These are phyloP conservation scores for Aspergillus fumigatiaffinis DNA, from an alignment of 2,329 filamentous ascomycete species.

Conservation along the genomic window DNA sequence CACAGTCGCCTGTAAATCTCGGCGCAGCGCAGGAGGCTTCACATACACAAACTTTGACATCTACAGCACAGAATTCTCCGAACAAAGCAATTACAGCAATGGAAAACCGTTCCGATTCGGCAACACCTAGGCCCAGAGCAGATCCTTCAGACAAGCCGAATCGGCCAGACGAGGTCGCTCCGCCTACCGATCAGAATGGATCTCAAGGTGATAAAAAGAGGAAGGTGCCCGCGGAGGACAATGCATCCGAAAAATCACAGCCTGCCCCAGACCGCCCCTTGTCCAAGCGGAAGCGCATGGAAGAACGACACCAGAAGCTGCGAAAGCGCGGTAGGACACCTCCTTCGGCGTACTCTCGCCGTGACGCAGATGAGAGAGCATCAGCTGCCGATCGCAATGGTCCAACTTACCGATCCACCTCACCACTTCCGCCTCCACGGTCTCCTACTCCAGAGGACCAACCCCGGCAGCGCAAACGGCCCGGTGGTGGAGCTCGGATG, in stretches of 20 bases:
- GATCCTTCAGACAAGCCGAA: neutral
- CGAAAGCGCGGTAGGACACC: constrained; percentile 35
- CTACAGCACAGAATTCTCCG: neutral
- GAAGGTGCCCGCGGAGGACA: constrained; percentile 23
- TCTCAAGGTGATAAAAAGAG: constrained; percentile 24
- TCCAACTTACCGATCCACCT: constrained; percentile 34
- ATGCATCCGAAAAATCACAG: constrained; percentile 19
- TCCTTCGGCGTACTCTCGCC: constrained; percentile 39
- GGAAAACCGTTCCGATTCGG: neutral
- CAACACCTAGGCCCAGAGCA: neutral
- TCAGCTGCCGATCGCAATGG: constrained; percentile 20
- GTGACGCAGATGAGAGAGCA: constrained; percentile 27
- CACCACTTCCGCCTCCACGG: constrained; percentile 38
- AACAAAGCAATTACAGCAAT: neutral
- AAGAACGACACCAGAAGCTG: constrained; percentile 37
- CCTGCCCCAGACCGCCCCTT: constrained; percentile 22
- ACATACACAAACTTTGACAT: neutral
- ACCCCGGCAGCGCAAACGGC: constrained; percentile 43
- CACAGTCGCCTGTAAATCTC: neutral
- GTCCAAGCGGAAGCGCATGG: constrained; percentile 36
- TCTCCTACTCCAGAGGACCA: constrained; percentile 39
- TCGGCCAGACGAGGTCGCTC: neutral
- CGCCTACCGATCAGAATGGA: constrained; percentile 11
- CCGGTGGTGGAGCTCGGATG: constrained; percentile 44
- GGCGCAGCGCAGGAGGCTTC: neutral